These are phyloP conservation scores for Lonicera japonica DNA, from an alignment of 129 eudicot species.

Conservation along the genomic window DNA sequence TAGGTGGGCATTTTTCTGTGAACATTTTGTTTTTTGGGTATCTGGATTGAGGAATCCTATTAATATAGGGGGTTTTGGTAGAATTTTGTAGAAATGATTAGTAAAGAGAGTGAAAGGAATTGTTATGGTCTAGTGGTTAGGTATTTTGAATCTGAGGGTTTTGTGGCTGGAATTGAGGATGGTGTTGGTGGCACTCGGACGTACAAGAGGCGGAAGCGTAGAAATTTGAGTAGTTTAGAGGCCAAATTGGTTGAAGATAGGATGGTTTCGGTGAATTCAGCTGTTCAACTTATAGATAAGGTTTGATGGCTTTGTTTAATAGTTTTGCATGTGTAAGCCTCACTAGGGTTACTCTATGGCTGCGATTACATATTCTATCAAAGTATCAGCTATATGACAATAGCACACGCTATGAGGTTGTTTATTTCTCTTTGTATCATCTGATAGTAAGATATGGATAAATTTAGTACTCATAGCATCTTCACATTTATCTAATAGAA, in stretches of 20 bases:
- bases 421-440: too few relatives aligned
- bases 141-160: not conserved
- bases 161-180: not conserved
- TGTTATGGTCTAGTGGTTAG: not conserved
- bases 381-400: too few relatives aligned
- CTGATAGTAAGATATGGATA: too few relatives aligned
- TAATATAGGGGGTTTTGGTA: not conserved
- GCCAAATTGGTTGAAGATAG: conserved; percentile 7
- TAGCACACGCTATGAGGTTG: too few relatives aligned
- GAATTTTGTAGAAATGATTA: conserved; percentile 11
- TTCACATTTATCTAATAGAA: too few relatives aligned
- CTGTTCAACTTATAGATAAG: conserved; percentile 2
- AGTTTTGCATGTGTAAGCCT: too few relatives aligned
- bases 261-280: not conserved
- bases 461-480: too few relatives aligned
- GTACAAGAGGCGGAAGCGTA: conserved; percentile 16
- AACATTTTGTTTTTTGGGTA: too few relatives aligned
- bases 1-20: too few relatives aligned
- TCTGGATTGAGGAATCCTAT: too few relatives aligned
- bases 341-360: too few relatives aligned
- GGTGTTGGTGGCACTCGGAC: conserved; percentile 1
- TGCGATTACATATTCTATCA: too few relatives aligned
- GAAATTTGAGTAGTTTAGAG: conserved; percentile 7
- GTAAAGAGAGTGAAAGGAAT: conserved; percentile 2
- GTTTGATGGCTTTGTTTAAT: not conserved